phyloP scores from a whole-genome alignment of 1,284 basidiomycete genomes.

The Clitocybe nebularis region DNA sequence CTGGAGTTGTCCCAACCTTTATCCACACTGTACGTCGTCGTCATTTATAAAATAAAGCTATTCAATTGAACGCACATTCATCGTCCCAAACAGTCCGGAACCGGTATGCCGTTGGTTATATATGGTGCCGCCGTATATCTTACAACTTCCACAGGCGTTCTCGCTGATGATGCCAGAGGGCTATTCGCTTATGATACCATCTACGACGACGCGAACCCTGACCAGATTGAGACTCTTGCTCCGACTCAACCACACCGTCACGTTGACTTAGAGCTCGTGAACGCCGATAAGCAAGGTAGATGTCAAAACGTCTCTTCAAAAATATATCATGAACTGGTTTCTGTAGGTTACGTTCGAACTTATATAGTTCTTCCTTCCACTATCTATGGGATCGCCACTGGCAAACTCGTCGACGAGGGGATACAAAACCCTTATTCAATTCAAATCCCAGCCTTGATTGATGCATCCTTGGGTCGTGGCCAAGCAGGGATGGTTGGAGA shows the following conservation, averaged over 20 bases:
- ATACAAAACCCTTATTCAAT: constrained; percentile 33
- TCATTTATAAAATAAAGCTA: neutral
- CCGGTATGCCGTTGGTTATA: too few relatives aligned
- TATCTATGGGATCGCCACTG: constrained; percentile 33
- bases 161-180: constrained; percentile 35
- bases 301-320: too few relatives aligned
- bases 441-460: constrained; percentile 30
- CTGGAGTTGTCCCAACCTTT: constrained; percentile 32
- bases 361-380: constrained; percentile 36
- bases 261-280: constrained; percentile 34
- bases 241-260: constrained; percentile 30
- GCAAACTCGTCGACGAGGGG: constrained; percentile 31
- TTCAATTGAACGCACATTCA: neutral
- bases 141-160: constrained; percentile 20
- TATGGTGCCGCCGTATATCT: too few relatives aligned
- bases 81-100: constrained; percentile 11
- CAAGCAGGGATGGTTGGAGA: constrained; percentile 35
- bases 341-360: constrained; percentile 32
- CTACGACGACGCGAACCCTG: constrained; percentile 36
- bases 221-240: constrained; percentile 34
- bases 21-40: constrained; percentile 36
- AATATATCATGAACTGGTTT: neutral
- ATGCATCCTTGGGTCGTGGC: constrained; percentile 28
- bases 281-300: constrained; percentile 33
- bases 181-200: constrained; percentile 26